Evolutionary conservation across 495 filamentous ascomycete genomes (phyloP), one percentile per base, ranked within the genome.

Genomic region (Talaromyces wortmannii): DNA sequence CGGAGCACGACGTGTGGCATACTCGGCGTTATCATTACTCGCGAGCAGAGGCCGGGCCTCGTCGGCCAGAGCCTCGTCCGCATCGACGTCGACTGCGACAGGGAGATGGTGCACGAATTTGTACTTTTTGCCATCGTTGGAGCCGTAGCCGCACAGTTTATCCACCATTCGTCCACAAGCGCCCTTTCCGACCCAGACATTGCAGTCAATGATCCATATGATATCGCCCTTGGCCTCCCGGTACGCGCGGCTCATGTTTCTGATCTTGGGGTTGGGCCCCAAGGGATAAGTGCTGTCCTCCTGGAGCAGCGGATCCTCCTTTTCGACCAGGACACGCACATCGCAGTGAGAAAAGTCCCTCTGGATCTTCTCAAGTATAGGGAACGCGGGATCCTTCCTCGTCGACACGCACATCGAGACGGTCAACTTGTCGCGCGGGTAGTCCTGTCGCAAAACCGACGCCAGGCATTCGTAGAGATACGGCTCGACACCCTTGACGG

Each of bases 81-180:
- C 66, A n/a, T 73, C 72, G 15, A 86, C 80, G 62, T 98, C 90
- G 17, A 96, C 83, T 0, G 87, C 87, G 5, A 99, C 70, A 0
- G 95, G 95, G 4, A 97, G 74, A 63, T 97, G 95, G 65, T 99
- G 95, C 7, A 97, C 92, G 58, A 97, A 94, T 63, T 97, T 99
- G 76, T 89, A 91, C 55, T 84, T 87, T 59, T 69, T 78, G 6
- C 70, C 66, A 31, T 66, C 55, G 18, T 65, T 57, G 1, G 75
- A 57, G 5, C 57, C 71, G 48, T 80, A 83, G 2, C 95, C 95
- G 60, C 80, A 88, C 16, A 99, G 78, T 62, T 83, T 81, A 65
- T 92, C 90, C 4, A 96, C 89, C 86, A 96, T 94, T 33, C 92
- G 80, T 4, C 84, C 90, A 40, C 84, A 83, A 0, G 90, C 91